Evolutionary conservation across 306 rosid species (phyloP), one percentile per base, ranked within the genome.

Genomic region (Macrotyloma uniflorum): DNA sequence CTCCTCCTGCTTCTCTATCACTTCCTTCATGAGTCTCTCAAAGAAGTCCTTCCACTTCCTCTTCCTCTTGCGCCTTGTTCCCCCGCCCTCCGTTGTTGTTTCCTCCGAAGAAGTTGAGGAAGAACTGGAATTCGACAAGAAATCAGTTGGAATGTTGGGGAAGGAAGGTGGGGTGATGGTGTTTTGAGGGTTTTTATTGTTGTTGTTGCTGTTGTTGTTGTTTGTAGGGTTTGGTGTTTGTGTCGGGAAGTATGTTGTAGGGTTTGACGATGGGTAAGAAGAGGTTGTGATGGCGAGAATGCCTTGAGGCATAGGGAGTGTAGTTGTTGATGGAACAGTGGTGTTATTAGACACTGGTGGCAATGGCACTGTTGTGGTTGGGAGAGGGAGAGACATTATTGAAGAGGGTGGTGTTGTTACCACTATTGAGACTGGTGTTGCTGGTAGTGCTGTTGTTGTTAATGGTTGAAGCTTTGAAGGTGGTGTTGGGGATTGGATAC

Each of bases 41-140:
- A 93, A 91, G 83, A 95, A 95, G 68, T 90, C 96, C 87, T 88
- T 91, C 99, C 98, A 95, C 30, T 91, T 95, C 35, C 99, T 84
- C 89, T 92, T 93, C 82, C 88, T 72, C 86, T 84, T 91, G 11
- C 97, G 47, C 65, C 33, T 19, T 2, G 79, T 40, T 47, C 67
- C 84, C 23, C 88, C 15, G 85, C 75, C 20, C 75, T 15, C 0
- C 85, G 84, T 5, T 2, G 30, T 46, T n/a, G 49, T 77, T 13
- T 88, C 96, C 4, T 91, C 98, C 0, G 98, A 90, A 0, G 96
- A 90, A 0, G 91, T 89, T 0, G 99, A 93, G 0, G 94, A 93
- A 1, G 93, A 83, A 1, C 89, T 88, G 0, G 92, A 90, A 80
- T 84, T 86, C 0, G 94, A 89, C n/a, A 88, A 10, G 14, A 92